Evolutionary conservation across 768 basidiomycete genomes (phyloP), one percentile per base, ranked within the genome.

Genomic region (Goffeauzyma gilvescens): DNA sequence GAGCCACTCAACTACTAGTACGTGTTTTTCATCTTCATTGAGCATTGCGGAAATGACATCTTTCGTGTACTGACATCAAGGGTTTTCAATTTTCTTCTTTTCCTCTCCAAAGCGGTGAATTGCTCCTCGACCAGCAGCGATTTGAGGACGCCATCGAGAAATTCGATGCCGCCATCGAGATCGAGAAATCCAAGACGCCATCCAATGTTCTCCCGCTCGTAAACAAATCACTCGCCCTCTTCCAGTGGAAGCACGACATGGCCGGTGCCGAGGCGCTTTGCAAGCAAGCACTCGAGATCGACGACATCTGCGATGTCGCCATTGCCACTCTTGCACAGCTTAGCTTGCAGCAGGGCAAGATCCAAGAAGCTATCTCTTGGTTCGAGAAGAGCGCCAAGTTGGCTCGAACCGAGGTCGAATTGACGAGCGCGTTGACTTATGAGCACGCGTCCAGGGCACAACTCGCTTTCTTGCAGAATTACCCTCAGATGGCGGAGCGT

Each of bases 1-100:
- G 89, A 93, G 65, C 83, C 85, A 2, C 75, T 78, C 49, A 93
- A 93, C 65, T 95, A 95, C 67, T 93, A 89, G 86, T 89, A 53
- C 45, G 58, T 59, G 33, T 27, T 32, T 12, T 10, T 10, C n/a
- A n/a, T n/a, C n/a, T n/a, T n/a, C n/a, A n/a, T n/a, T n/a, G n/a
- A n/a, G n/a, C n/a, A n/a, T n/a, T n/a, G n/a, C n/a, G n/a, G n/a
- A n/a, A n/a, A n/a, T n/a, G n/a, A n/a, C n/a, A n/a, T n/a, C n/a
- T n/a, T n/a, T n/a, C n/a, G n/a, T n/a, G 28, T 36, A 20, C 20
- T 36, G 34, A 36, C 34, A 13, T 36, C 18, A 18, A 14, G 12
- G 20, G 14, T 36, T 36, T 36, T 18, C 18, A 9, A 36, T 36
- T 13, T 30, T 30, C 28, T 9, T n/a, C 28, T 30, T n/a, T 30